phyloP scores from a whole-genome alignment of 768 basidiomycete species.

The Tricholoma sp. region DNA sequence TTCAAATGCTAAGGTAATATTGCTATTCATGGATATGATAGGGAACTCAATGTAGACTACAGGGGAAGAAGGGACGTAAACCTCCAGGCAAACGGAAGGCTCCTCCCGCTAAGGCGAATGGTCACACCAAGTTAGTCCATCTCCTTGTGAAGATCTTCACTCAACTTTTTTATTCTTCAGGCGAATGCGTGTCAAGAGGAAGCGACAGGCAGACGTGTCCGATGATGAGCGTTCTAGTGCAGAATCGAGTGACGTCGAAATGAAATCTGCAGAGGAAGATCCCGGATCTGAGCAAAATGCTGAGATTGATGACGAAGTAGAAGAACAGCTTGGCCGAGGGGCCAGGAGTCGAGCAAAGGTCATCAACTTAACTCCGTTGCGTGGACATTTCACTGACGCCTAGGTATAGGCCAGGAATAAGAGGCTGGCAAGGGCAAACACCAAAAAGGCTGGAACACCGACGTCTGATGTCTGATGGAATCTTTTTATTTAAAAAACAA shows the following conservation, averaged over 20 bases:
- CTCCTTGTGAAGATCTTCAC: conserved; percentile 1
- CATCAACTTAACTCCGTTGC: background rate
- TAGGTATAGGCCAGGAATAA: conserved; percentile 12
- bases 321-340: conserved; percentile 25
- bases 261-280: conserved; percentile 23
- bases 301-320: conserved; percentile 20
- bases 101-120: conserved; percentile 38
- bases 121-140: conserved; percentile 43
- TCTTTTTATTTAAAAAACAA: background rate
- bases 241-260: conserved; percentile 37
- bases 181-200: conserved; percentile 31
- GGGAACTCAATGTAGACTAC: conserved; percentile 3
- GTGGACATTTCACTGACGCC: background rate
- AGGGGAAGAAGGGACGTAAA: conserved; percentile 49
- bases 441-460: conserved; percentile 9
- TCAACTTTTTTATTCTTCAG: conserved; percentile 17
- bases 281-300: conserved; percentile 12
- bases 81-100: conserved; percentile 51
- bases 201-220: conserved; percentile 32
- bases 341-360: conserved; percentile 22
- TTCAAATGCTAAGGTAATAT: conserved; percentile 29
- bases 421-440: conserved; percentile 9
- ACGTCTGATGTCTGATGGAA: conserved; percentile 9
- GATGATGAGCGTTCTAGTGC: conserved; percentile 29
- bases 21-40: conserved; percentile 7